Percentiles rank a stretch among this genome's conserved stretches.
Conservation (phyloP, 2,329 filamentous ascomycete genomes). For the Calcarisporium arbuscula region DNA sequence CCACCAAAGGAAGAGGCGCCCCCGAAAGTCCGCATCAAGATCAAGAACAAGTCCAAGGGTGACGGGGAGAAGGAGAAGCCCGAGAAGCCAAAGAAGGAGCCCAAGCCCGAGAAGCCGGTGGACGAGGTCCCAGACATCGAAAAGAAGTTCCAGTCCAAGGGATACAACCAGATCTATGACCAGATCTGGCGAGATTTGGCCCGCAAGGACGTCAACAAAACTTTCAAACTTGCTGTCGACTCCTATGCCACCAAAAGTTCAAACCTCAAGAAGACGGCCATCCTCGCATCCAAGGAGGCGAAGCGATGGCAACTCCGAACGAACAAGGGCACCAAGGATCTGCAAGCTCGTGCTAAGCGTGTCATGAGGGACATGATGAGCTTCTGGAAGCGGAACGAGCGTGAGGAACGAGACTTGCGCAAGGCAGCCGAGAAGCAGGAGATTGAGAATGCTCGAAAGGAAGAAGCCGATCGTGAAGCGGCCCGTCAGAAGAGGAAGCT, state of each 20-base stretch:
- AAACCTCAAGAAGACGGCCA: conserved; percentile 97
- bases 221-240: conserved; percentile 78
- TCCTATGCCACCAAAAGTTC: conserved; percentile 83
- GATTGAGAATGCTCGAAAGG: conserved; percentile 91
- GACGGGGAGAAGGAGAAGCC: conserved; percentile 39
- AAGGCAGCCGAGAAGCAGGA: conserved; percentile 94
- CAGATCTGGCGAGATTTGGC: conserved; percentile 96
- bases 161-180: conserved; percentile 94
- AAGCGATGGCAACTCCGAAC: conserved; percentile 95
- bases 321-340: conserved; percentile 97
- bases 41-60: conserved; percentile 36
- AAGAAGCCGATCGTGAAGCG: conserved; percentile 94
- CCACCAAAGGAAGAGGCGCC: conserved; percentile 50
- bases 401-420: conserved; percentile 89
- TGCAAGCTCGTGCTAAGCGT: conserved; percentile 91
- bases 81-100: conserved; percentile 45
- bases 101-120: conserved; percentile 45
- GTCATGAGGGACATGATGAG: conserved; percentile 99
- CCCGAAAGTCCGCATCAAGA: conserved; percentile 59
- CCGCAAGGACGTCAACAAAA: conserved; percentile 88
- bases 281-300: conserved; percentile 93
- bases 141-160: conserved; percentile 75
- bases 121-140: conserved; percentile 49
- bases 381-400: conserved; percentile 99
- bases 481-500: conserved; percentile 97